Percentiles rank a stretch among this genome's conserved stretches.
These are phyloP conservation scores for Phytophthora parvispora DNA, from an alignment of 352 stramenopile species.

Conservation along the genomic window DNA sequence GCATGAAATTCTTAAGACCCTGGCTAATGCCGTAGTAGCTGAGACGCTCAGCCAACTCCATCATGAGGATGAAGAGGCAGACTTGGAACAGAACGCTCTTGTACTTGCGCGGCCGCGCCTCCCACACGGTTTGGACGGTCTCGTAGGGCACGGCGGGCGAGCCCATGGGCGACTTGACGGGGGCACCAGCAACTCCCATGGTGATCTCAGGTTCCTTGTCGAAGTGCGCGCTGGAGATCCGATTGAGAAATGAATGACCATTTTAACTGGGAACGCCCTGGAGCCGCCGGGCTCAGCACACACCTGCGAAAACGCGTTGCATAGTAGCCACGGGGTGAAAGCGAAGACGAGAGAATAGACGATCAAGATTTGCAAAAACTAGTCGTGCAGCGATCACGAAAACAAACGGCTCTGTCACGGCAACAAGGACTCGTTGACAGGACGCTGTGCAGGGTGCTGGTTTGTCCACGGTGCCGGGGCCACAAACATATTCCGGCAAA, in stretches of 20 bases:
- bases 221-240: slow-evolving; percentile 8
- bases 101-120: slow-evolving; percentile 60
- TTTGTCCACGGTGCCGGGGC: not conserved
- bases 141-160: slow-evolving; percentile 31
- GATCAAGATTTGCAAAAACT: slow-evolving; percentile 27
- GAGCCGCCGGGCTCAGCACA: slow-evolving; percentile 14
- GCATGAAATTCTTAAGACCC: slow-evolving; percentile 86
- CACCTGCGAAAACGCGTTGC: slow-evolving; percentile 7
- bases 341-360: slow-evolving; percentile 14
- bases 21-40: slow-evolving; percentile 90
- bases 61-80: slow-evolving; percentile 68
- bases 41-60: slow-evolving; percentile 73
- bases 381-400: slow-evolving; percentile 20
- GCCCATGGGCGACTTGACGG: slow-evolving; percentile 35
- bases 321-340: slow-evolving; percentile 4
- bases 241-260: slow-evolving; percentile 31
- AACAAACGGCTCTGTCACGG: slow-evolving; percentile 13
- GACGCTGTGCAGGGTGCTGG: not conserved
- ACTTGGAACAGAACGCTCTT: slow-evolving; percentile 73
- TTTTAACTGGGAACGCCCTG: not conserved
- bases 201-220: slow-evolving; percentile 4
- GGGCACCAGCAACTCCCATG: slow-evolving; percentile 22
- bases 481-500: slow-evolving; percentile 14
- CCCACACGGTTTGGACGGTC: slow-evolving; percentile 46
- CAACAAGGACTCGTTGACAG: slow-evolving; percentile 9